A percentile compares a stretch with the other conserved stretches of the same genome.
phyloP scores from a whole-genome alignment of 805 yeast genomes.

The Wilhelminamyces savonicus region DNA sequence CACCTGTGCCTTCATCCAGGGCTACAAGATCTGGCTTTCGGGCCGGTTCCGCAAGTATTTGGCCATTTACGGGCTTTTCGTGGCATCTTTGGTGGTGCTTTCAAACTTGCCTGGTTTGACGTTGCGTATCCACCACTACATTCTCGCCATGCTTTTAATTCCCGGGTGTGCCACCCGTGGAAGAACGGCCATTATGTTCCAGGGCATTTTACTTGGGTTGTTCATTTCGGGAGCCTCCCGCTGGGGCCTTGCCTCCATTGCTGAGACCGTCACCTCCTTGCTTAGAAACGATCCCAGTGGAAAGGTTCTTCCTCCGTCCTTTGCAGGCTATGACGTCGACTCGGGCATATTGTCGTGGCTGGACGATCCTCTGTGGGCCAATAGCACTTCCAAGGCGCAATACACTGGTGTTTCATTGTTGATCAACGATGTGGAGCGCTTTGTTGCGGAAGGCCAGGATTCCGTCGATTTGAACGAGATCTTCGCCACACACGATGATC shows the following conservation, averaged over 20 bases:
- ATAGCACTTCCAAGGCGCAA: slow-evolving; percentile 9
- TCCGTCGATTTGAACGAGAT: slow-evolving; percentile 30
- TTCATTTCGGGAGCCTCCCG: slow-evolving; percentile 78
- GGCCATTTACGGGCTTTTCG: slow-evolving; percentile 42
- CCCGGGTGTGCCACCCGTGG: slow-evolving; percentile 84
- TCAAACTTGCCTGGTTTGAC: slow-evolving; percentile 59
- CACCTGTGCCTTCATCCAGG: slow-evolving; percentile 62
- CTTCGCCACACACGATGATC: slow-evolving; percentile 14
- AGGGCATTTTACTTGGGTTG: slow-evolving; percentile 79
- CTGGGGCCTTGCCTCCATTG: slow-evolving; percentile 91
- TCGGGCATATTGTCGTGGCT: slow-evolving; percentile 35
- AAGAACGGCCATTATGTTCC: slow-evolving; percentile 63
- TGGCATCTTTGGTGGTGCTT: slow-evolving; percentile 38
- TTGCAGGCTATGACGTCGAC: slow-evolving; percentile 24
- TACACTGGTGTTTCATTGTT: slow-evolving; percentile 56
- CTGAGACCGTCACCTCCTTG: slow-evolving; percentile 66
- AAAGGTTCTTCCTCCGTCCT: slow-evolving; percentile 43
- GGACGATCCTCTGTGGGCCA: slow-evolving; percentile 3
- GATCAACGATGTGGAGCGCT: slow-evolving; percentile 75
- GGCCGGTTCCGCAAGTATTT: slow-evolving; percentile 61
- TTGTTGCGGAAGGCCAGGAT: slow-evolving; percentile 43
- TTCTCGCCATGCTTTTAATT: slow-evolving; percentile 66
- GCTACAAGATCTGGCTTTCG: slow-evolving; percentile 71
- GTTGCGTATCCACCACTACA: slow-evolving; percentile 72
- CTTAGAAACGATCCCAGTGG: slow-evolving; percentile 71